A percentile compares a stretch with the other conserved stretches of the same genome.
These are phyloP conservation scores for Penicillium sp. DNA, from an alignment of 2,329 filamentous ascomycete species.

Conservation along the genomic window DNA sequence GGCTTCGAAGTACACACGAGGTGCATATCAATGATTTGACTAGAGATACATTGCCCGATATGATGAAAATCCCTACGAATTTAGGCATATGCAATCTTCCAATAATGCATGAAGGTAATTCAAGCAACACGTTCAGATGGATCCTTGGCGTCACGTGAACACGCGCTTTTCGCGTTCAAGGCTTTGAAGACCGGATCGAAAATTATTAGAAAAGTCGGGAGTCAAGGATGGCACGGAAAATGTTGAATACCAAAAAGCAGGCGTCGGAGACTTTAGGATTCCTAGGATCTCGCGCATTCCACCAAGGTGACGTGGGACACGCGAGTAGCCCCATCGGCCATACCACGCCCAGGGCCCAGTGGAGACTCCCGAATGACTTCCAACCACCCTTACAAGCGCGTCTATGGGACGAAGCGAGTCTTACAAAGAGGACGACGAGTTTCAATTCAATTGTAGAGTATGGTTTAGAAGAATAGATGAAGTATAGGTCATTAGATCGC, in stretches of 20 bases:
- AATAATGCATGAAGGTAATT: not conserved
- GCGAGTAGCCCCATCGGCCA: conserved; percentile 16
- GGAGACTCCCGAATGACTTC: conserved; percentile 18
- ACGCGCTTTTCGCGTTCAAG: conserved; percentile 17
- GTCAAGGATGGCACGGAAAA: conserved; percentile 4
- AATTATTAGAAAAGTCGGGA: not conserved
- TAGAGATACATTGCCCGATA: too few species aligned
- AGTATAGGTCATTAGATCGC: not conserved
- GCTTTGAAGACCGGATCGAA: not conserved
- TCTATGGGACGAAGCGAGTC: not conserved
- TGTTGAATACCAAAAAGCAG: conserved; percentile 6
- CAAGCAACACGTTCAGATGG: not conserved
- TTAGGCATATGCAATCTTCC: too few species aligned
- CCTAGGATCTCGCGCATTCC: conserved; percentile 16
- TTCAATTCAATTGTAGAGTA: not conserved
- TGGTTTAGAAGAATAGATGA: not conserved
- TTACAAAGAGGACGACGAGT: not conserved
- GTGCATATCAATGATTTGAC: too few species aligned
- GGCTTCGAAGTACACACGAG: too few species aligned
- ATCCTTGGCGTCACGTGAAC: conserved; percentile 15
- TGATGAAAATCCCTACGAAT: too few species aligned
- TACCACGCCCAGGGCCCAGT: conserved; percentile 12
- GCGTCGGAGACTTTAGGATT: conserved; percentile 1
- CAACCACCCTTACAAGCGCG: not conserved
- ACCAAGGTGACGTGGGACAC: conserved; percentile 18